A percentile compares a stretch with the other conserved stretches of the same genome.
phyloP scores from a whole-genome alignment of 768 basidiomycete genomes.

The Leucosporidium creatinivorum region DNA sequence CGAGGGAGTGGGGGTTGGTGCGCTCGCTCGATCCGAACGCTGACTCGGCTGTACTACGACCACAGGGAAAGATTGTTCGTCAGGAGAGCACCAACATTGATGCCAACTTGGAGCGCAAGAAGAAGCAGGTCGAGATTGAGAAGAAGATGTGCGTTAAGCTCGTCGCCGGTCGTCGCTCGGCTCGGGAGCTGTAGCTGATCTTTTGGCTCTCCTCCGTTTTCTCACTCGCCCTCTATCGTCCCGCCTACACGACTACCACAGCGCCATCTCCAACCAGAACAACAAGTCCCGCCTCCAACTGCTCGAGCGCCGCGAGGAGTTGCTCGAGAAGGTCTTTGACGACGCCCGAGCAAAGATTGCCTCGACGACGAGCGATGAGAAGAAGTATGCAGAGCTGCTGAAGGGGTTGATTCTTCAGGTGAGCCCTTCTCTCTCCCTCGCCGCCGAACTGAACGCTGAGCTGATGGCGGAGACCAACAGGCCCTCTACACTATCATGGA shows the following conservation, averaged over 20 bases:
- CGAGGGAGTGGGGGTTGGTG: too few relatives aligned
- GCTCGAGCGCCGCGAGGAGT: conserved; percentile 83
- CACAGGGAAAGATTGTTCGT: conserved; percentile 89
- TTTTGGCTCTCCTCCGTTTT: neutral
- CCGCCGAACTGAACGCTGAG: neutral
- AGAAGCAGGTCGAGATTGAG: conserved; percentile 82
- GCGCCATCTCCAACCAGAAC: conserved; percentile 88
- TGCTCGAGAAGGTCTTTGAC: conserved; percentile 78
- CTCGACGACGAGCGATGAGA: conserved; percentile 57
- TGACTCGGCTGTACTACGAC: neutral
- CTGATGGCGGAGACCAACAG: conserved; percentile 36
- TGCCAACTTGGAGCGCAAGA: conserved; percentile 88
- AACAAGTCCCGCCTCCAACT: conserved; percentile 91
- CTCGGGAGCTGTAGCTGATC: neutral
- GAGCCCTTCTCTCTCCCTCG: conserved; percentile 14
- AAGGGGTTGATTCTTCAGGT: conserved; percentile 75
- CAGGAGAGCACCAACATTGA: conserved; percentile 94
- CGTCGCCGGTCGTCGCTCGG: neutral
- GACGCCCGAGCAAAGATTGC: conserved; percentile 60
- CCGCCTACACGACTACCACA: conserved; percentile 40
- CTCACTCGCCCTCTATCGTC: neutral
- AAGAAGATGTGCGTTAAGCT: conserved; percentile 77
- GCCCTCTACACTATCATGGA: conserved; percentile 78
- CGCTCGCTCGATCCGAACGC: neutral
- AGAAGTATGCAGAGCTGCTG: conserved; percentile 70